Base-by-base conservation (phyloP, 345 rosid species). In the Bruguiera sexangula region DNA sequence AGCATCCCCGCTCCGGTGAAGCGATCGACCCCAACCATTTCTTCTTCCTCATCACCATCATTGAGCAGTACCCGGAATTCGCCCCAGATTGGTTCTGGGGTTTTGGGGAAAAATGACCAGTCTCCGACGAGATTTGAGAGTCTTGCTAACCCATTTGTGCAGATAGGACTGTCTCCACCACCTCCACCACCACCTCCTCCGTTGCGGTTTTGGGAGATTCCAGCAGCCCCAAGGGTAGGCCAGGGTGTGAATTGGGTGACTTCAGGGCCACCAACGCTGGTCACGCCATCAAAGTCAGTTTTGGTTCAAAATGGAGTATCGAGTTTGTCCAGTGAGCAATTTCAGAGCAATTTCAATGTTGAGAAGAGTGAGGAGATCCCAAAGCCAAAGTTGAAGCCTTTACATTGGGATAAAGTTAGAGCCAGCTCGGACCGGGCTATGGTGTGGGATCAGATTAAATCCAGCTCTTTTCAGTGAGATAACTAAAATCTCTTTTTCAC, bases 331-430 rank as follows among this genome's bases (percentile, higher is more conserved):
- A 60, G 2, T 50, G 83, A 75, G 59, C 79, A 74, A 21, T 37
- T 60, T 66, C 75, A 67, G 64, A 73, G 52, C 51, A 71, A 59
- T 31, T 77, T 68, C n/a, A 68, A 46, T 43, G 66, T 46, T 32
- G 91, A 84, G 77, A 74, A 66, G 73, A 78, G 50, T n/a, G 88
- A 81, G n/a, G 90, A 85, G 66, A 81, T 65, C 21, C 63, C 69
- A 20, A 89, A 77, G 80, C 97, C 94, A 7, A 95, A 90, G 78
- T 71, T 92, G 85, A 95, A 92, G 79, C 78, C 99, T 72, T 84
- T 95, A 73, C 98, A 95, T 54, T 95, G 99, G 99, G 99, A 95
- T 74, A 95, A 95, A 85, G 99, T 95, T 70, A 77, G 90, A 69
- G 96, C 98, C 18, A 90, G 91, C 79, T 95, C 99, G 0, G 94